Evolutionary conservation across 2,329 filamentous ascomycete species (phyloP), one percentile per base, ranked within the genome.

Genomic region (Colletotrichum sp.): DNA sequence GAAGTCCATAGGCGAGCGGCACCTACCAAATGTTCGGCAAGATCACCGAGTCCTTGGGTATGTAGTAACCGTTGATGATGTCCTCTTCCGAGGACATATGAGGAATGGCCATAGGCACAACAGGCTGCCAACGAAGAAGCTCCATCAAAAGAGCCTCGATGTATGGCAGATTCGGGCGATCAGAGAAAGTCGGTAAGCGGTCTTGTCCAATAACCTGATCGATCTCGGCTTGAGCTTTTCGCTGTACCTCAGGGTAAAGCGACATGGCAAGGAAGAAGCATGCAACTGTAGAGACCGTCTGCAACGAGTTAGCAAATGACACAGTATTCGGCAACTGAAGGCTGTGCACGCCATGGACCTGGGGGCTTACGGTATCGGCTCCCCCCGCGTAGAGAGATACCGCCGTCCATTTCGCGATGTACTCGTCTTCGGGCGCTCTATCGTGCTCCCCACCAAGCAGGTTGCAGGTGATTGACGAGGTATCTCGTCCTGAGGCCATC

Each of bases 131-230:
- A 3, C 90, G 85, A 12, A 91, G 81, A 3, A 88, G 85, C 77
- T 93, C 91, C 76, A 91, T 91, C 32, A 91, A 84, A 10, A 90
- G 85, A 2, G 88, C 88, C 32, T 86, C 84, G 36, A 92, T 80
- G 78, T 92, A 92, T 0, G 90, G 90, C 13, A 92, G 79, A 4
- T 83, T 81, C 0, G 84, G 81, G 26, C 85, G 84, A 77, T 92
- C 90, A 36, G 87, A 85, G 81, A 87, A 89, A 12, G 80, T 81
- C 0, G 90, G 90, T 15, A 86, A 84, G 5, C 90, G 84, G n/a
- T 84, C 75, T 1, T 82, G 78, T 1, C 90, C 90, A 4, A 92
- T 83, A 1, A 90, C 85, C 2, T 82, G 80, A 76, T 91, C 89
- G 5, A 92, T 83, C 79, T 92, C 89, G 22, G 84, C 85, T 78